Evolutionary conservation across 768 basidiomycete genomes (phyloP), one percentile per base, ranked within the genome.

Genomic region (Royoungia palumana): DNA sequence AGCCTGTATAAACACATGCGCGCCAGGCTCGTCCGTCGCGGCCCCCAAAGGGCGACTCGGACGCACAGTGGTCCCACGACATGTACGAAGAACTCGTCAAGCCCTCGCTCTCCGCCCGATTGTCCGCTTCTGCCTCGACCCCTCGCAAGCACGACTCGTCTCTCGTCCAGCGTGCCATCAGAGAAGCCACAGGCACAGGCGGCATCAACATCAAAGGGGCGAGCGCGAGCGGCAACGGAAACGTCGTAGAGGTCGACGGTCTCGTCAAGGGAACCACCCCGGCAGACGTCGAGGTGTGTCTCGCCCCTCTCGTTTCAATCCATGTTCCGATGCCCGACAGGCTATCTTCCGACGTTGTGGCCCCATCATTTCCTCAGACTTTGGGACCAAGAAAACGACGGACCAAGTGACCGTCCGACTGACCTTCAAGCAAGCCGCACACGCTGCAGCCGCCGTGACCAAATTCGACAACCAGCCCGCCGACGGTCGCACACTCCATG

Each of bases 271-370:
- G 89, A 2, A 92, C 90, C 21, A 90, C 86, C 8, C 76, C 85
- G 14, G 89, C 86, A 14, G 90, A 93, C 64, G 89, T 93, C 41
- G 79, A 82, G 56, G 66, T 69, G 8, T 10, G 57, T 25, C 11
- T 35, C 9, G 1, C 39, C 16, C 5, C 21, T 24, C 22, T n/a
- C 14, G 2, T 27, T 4, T 3, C 16, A 21, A 6, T 5, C 9
- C 39, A 10, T 16, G n/a, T 51, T 44, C 50, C 20, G 45, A 57
- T 28, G 20, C 17, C 49, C 43, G 20, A 51, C 35, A 67, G 62
- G 87, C 89, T 21, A 91, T 91, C 46, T 93, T 93, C 75, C 83
- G 85, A 54, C 81, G 84, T 20, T 89, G 89, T 57, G 87, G 87
- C 7, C 70, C 79, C 17, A 81, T 87, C 53, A 75, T 79, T 27